A percentile compares a stretch with the other conserved stretches of the same genome.
Conservation (phyloP, 208 protist genomes). For the Leishmania turanica region DNA sequence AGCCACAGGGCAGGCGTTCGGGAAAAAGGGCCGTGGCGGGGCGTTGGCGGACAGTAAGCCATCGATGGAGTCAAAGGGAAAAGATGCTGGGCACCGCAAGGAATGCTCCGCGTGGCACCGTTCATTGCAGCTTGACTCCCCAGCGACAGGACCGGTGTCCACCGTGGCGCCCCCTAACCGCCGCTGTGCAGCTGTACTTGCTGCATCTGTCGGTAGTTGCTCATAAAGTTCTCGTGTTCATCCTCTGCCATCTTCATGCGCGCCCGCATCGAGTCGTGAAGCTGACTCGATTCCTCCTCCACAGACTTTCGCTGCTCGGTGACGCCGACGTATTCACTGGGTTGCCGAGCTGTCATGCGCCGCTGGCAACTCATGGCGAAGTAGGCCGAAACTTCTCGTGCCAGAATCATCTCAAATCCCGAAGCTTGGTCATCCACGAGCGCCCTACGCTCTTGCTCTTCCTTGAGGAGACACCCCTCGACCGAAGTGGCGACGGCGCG, state of each 20-base stretch:
- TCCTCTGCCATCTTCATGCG: conserved; percentile 15
- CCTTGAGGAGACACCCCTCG: conserved; percentile 13
- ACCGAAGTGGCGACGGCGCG: not conserved
- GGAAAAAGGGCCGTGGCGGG: not conserved
- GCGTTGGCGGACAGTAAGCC: not conserved
- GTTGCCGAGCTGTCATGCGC: conserved; percentile 9
- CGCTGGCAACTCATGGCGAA: conserved; percentile 11
- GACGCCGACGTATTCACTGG: conserved; percentile 9
- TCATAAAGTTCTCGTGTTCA: conserved; percentile 15
- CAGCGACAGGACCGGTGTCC: conserved; percentile 1
- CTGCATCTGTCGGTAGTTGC: not conserved
- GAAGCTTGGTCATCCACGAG: conserved; percentile 17
- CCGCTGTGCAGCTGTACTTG: not conserved
- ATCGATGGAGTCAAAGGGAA: not conserved
- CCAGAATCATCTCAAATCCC: conserved; percentile 18
- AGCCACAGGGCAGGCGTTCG: not conserved
- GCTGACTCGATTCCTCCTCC: conserved; percentile 12
- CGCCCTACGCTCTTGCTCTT: conserved; percentile 26
- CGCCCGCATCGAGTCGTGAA: conserved; percentile 13
- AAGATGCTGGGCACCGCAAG: too few relatives aligned
- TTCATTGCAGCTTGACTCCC: not conserved
- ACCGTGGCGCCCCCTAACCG: not conserved
- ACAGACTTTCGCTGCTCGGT: conserved; percentile 8
- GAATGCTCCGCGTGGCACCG: too few relatives aligned
- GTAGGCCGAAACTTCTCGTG: conserved; percentile 28